Conservation (phyloP, 176 grass and related monocot species). For the Triticum aestivum region IWGSC_CS_RefSeq_v2.1 NC_057801.1:636877692-636878191, state of each 20-base stretch:
- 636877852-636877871: conserved; percentile 35
- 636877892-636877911: conserved; percentile 26
- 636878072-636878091: conserved; percentile 70
- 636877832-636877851: conserved; percentile 43
- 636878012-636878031: conserved; percentile 84
- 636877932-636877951: conserved; percentile 9
- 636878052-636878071: conserved; percentile 47
- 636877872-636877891: conserved; percentile 31
- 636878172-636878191: background rate
- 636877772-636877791: conserved; percentile 15
- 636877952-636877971: background rate
- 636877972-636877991: conserved; percentile 31
- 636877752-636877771: conserved; percentile 29
- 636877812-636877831: conserved; percentile 52
- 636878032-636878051: conserved; percentile 74
- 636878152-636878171: background rate
- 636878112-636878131: conserved; percentile 67
- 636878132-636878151: background rate
- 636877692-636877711: too few species aligned
- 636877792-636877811: conserved; percentile 23
- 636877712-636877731: conserved; percentile 82
- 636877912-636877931: conserved; percentile 30
- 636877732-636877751: conserved; percentile 49
- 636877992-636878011: conserved; percentile 60
- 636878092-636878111: conserved; percentile 92